These are phyloP conservation scores for Rhynchosporium agropyri DNA, from an alignment of 2,329 filamentous ascomycete species.

Conservation along the genomic window DNA sequence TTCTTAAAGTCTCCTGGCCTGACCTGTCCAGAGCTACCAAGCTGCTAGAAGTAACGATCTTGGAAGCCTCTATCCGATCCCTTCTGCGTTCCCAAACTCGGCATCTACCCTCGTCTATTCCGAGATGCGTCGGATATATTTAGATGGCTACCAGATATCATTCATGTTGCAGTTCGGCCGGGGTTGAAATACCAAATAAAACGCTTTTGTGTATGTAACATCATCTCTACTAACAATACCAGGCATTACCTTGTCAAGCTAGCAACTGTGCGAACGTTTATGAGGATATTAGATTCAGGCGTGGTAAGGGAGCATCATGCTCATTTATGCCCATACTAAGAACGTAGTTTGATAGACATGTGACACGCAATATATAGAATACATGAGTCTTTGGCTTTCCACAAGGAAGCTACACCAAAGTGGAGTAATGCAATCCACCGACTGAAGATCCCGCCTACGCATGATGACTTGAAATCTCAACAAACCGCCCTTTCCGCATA, in stretches of 20 bases:
- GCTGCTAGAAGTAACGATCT: neutral
- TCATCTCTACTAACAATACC: too few relatives aligned
- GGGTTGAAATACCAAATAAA: too few relatives aligned
- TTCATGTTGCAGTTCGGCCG: neutral
- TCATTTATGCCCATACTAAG: neutral
- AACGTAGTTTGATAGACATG: slow-evolving; percentile 4
- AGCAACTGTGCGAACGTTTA: neutral
- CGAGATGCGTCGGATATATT: slow-evolving; percentile 23
- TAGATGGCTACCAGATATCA: slow-evolving; percentile 4
- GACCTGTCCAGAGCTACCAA: neutral
- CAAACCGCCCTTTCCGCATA: neutral
- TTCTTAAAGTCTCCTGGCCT: neutral
- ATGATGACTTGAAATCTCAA: neutral
- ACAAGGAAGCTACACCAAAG: neutral
- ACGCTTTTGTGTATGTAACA: too few relatives aligned
- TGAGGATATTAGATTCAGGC: neutral
- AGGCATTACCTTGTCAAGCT: too few relatives aligned
- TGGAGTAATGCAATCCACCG: neutral
- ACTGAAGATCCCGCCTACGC: neutral
- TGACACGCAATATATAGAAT: neutral
- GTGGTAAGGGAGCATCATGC: neutral
- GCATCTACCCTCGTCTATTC: slow-evolving; percentile 19
- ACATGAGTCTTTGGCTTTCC: neutral
- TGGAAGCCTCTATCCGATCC: slow-evolving; percentile 10
- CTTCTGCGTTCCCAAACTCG: slow-evolving; percentile 21